Base-by-base conservation (phyloP, 192 early-diverging fungal species). In the Bifiguratus adelaidae region DNA sequence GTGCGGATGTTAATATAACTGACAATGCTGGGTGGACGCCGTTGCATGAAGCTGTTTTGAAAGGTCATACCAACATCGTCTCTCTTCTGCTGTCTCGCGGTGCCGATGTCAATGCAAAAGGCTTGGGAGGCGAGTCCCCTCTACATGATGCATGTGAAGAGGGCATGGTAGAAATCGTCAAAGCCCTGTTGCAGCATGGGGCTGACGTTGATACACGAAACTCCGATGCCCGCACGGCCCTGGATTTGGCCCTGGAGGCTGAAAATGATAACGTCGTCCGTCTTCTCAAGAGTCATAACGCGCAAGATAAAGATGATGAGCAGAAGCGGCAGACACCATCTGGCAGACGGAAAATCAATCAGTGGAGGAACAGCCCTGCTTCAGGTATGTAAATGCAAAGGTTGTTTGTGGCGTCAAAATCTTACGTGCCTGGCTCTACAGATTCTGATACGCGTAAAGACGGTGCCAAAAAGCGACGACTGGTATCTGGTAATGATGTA, bases 1-100 rank as follows among this genome's bases (percentile, higher is more conserved):
- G 82, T 12, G 75, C 74, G 2, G 71, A 78, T 23, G 56, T 74
- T 3, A 73, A 76, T 30, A 65, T 71, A 33, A 67, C 50, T 24
- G 82, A 84, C 36, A 68, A 84, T 43, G 77, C 80, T 22, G 80
- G 80, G 3, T 69, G 75, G 55, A 83, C 78, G 7, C 78, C 80
- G 4, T 33, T 86, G 13, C 83, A 86, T 50, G 65, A 81, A 53
- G 73, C 80, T 13, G 66, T 81, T 19, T 65, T 82, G 2, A 61
- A 70, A 13, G 81, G 81, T 2, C 64, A 65, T 26, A 18, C 44
- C 8, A 58, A 71, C 25, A 68, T 78, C 30, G 72, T 78, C 8
- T 48, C 58, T 25, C 47, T 78, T 2, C 46, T 78, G 23, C 68
- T 61, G 27, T 76, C 56, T 34, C 65, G 70, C 47, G 74, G 76